These are phyloP conservation scores for Candida multigemmis DNA, from an alignment of 805 yeast species.

Conservation along the genomic window DNA sequence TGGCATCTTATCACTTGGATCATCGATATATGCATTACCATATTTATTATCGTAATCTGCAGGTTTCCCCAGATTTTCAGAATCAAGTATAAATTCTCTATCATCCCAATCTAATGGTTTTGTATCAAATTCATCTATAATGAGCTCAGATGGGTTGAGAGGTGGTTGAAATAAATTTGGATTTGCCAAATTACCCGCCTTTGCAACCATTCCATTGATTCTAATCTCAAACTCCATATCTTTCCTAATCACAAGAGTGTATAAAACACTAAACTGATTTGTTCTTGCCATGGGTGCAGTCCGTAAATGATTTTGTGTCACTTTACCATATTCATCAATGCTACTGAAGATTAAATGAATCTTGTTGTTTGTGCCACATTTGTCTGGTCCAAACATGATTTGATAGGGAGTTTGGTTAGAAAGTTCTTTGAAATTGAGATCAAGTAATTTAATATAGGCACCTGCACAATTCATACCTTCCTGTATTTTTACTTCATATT, in stretches of 20 bases:
- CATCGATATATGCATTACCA: conserved; percentile 49
- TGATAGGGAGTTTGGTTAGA: conserved; percentile 64
- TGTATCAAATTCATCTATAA: conserved; percentile 44
- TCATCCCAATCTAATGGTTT: conserved; percentile 87
- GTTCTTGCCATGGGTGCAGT: conserved; percentile 60
- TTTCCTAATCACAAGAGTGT: conserved; percentile 66
- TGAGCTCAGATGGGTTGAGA: conserved; percentile 55
- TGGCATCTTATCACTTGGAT: conserved; percentile 63
- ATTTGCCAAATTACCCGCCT: conserved; percentile 55
- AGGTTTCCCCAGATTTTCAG: conserved; percentile 56
- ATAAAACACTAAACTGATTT: conserved; percentile 52
- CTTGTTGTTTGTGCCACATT: conserved; percentile 73
- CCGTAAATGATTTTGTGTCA: conserved; percentile 57
- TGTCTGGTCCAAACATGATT: conserved; percentile 92
- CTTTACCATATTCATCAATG: conserved; percentile 44
- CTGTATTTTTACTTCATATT: conserved; percentile 84
- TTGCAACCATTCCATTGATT: conserved; percentile 66
- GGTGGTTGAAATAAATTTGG: conserved; percentile 53
- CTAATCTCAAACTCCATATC: conserved; percentile 70
- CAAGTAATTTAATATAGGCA: conserved; percentile 72
- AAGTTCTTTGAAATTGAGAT: conserved; percentile 40
- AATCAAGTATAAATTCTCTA: conserved; percentile 56
- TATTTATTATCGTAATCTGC: conserved; percentile 77
- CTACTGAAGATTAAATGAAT: conserved; percentile 69
- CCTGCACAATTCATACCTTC: conserved; percentile 80